A percentile compares a stretch with the other conserved stretches of the same genome.
These are phyloP conservation scores for Populus ilicifolia DNA, from an alignment of 345 rosid genomes.

Conservation along the genomic window DNA sequence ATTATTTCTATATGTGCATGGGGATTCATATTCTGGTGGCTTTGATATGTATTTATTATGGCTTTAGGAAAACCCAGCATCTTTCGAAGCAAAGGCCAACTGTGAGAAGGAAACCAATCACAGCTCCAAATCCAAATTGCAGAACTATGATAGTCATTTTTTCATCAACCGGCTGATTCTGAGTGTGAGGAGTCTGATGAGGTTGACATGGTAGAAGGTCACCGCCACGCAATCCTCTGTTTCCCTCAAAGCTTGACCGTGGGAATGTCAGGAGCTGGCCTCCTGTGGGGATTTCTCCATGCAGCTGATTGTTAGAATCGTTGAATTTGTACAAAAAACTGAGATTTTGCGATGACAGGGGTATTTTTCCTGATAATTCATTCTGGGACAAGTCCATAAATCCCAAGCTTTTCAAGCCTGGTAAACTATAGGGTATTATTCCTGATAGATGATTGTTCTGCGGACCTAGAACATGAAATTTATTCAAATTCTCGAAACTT, in stretches of 20 bases:
- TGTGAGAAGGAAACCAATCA: conserved; percentile 15
- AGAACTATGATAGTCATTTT: neutral
- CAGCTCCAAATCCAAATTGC: conserved; percentile 23
- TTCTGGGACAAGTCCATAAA: conserved; percentile 18
- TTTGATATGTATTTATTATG: too few species aligned
- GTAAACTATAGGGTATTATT: conserved; percentile 8
- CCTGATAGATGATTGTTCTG: conserved; percentile 12
- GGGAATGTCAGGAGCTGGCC: conserved; percentile 33
- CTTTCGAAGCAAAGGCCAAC: conserved; percentile 20
- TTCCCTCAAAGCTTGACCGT: conserved; percentile 30
- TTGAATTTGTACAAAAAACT: conserved; percentile 17
- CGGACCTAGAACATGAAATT: conserved; percentile 12
- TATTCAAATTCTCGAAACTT: conserved; percentile 20
- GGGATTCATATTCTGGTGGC: too few species aligned
- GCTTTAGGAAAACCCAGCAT: too few species aligned
- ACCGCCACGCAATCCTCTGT: conserved; percentile 9
- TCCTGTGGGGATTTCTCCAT: conserved; percentile 14
- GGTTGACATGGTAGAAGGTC: neutral
- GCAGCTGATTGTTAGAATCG: conserved; percentile 26
- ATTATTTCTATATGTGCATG: too few species aligned
- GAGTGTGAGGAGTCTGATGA: neutral
- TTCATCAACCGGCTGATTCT: neutral
- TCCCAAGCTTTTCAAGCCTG: conserved; percentile 18
- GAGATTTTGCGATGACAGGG: conserved; percentile 12
- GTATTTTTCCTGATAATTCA: conserved; percentile 7